phyloP scores from a whole-genome alignment of 176 grass and related monocot species.

The Avena eriantha region DNA sequence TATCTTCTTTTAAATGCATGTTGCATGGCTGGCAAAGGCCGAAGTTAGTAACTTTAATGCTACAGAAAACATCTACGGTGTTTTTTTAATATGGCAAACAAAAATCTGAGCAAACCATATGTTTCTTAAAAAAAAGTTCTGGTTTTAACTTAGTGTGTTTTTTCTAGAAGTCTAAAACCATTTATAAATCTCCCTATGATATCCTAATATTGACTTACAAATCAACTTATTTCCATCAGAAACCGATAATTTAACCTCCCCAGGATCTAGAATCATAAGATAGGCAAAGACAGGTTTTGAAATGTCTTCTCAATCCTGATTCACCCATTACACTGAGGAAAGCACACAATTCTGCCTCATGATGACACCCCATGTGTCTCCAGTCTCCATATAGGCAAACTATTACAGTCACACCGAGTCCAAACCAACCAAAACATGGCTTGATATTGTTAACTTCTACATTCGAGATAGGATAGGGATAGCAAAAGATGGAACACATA shows the following conservation, averaged over 20 bases:
- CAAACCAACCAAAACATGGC: not conserved
- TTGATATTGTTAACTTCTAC: not conserved
- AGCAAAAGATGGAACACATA: conserved; percentile 16
- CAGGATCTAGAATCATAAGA: not conserved
- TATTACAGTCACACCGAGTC: not conserved
- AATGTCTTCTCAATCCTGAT: conserved; percentile 10
- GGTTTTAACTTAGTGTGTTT: not conserved
- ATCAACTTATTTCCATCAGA: conserved; percentile 2
- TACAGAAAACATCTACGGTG: not conserved
- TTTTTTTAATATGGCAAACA: conserved; percentile 3
- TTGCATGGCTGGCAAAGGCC: not conserved
- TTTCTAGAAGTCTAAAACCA: not conserved
- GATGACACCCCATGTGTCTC: not conserved
- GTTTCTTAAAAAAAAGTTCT: conserved; percentile 7
- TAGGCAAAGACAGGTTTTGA: not conserved
- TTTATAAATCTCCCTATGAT: not conserved
- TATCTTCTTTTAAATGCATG: conserved; percentile 18
- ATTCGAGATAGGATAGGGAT: conserved; percentile 12
- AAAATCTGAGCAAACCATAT: not conserved
- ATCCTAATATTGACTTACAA: conserved; percentile 18
- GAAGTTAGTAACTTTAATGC: not conserved
- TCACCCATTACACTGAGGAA: conserved; percentile 12
- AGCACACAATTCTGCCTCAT: not conserved
- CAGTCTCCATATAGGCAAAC: not conserved
- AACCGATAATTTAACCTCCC: not conserved